Base-by-base conservation (phyloP, 2,329 filamentous ascomycete genomes). In the Ustulina deusta region DNA sequence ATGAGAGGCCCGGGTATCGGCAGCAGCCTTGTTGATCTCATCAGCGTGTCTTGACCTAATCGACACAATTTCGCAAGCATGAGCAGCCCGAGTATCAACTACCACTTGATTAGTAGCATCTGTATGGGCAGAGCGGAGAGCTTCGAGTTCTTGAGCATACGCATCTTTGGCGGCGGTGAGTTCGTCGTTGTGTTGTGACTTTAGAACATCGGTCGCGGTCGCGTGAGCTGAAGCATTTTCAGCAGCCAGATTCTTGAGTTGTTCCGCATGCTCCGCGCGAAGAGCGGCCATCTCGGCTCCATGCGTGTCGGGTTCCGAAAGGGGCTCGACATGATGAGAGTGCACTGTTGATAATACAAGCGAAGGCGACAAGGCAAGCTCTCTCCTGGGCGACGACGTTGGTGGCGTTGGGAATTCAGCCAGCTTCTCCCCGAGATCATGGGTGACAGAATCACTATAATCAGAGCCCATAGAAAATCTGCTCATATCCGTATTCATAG, bases 341-440 rank as follows among this genome's bases (percentile, higher is more conserved):
- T 83, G 80, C 20, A 87, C 81, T 1, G 69, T 72, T 0, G 85
- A 86, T 40, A 86, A 75, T 49, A 75, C 80, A 34, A 87, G 77
- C 0, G 77, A 73, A 4, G 81, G 79, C 1, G 75, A 73, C 10
- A 77, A 72, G 1, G 78, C 74, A 22, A 78, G 61, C 44, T 80
- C 74, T 10, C 72, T 70, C 6, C 74, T 74, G 0, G 77, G 74
- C 3, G 79, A 74, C n/a, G 82, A 81, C 0, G 80, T 79, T 0
- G 86, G 86, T 4, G 87, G 86, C 13, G 84, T 81, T 1, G 86
- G 86, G 79, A 88, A 88, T 70, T 83, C 82, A 17, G 83, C 82
- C 56, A 89, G 78, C 72, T 84, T 86, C 64, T 84, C 81, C 20
- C 83, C 83, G 75, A 88, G 81, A 27, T 84, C 83, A 69, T 88